phyloP scores from a whole-genome alignment of 352 stramenopile genomes.

The Phytophthora sp. region DNA sequence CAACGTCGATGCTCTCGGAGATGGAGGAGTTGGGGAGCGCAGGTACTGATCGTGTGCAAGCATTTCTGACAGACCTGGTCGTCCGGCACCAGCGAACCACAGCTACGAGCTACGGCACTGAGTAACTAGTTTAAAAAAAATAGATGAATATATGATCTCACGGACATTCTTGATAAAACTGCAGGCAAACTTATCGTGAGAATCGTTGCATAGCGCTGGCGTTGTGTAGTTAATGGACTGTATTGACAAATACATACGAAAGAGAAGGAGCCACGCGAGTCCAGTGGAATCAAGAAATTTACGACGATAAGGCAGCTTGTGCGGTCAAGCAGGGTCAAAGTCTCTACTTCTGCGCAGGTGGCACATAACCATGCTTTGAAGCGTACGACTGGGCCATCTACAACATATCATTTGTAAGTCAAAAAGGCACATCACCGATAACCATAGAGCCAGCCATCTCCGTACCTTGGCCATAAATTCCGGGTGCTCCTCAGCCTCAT shows the following conservation, averaged over 20 bases:
- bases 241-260: constrained; percentile 41
- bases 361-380: constrained; percentile 53
- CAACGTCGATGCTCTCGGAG: constrained; percentile 25
- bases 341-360: constrained; percentile 42
- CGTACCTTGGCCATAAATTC: constrained; percentile 72
- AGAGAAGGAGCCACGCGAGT: constrained; percentile 18
- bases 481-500: constrained; percentile 76
- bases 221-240: constrained; percentile 17
- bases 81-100: constrained; percentile 37
- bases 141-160: constrained; percentile 21
- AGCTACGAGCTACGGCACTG: constrained; percentile 27
- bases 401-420: too few species aligned
- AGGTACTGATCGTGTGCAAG: constrained; percentile 27
- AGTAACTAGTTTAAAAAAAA: constrained; percentile 14
- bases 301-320: neutral
- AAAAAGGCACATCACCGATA: neutral
- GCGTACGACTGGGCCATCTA: constrained; percentile 58
- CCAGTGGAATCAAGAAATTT: neutral
- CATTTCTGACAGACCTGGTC: constrained; percentile 34
- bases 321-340: too few species aligned
- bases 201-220: constrained; percentile 9
- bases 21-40: constrained; percentile 33
- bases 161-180: neutral
- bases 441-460: neutral
- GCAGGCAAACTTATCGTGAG: neutral